These are phyloP conservation scores for Pythium apleroticum DNA, from an alignment of 352 stramenopile genomes.

Conservation along the genomic window DNA sequence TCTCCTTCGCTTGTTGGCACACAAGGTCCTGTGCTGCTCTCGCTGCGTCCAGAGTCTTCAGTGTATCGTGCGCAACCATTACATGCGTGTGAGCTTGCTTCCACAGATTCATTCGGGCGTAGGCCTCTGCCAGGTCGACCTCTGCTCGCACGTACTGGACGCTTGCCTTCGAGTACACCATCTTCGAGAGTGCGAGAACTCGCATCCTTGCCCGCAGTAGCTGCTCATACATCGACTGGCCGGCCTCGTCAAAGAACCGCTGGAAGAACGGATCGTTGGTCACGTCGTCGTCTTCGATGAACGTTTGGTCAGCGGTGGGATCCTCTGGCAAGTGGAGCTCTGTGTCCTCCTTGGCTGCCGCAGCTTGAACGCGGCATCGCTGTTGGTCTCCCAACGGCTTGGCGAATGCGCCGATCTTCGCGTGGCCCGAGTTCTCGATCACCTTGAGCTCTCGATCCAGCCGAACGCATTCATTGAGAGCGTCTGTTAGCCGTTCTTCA, in stretches of 20 bases:
- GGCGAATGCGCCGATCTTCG: conserved; percentile 54
- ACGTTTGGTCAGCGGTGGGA: conserved; percentile 19
- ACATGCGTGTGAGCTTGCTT: conserved; percentile 63
- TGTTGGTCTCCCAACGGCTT: conserved; percentile 40
- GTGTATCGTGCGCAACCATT: conserved; percentile 33
- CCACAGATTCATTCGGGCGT: conserved; percentile 62
- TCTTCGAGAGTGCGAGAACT: conserved; percentile 49
- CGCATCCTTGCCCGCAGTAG: conserved; percentile 58
- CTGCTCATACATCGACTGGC: conserved; percentile 56
- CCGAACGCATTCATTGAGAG: conserved; percentile 25
- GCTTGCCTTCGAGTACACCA: conserved; percentile 41
- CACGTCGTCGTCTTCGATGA: conserved; percentile 35
- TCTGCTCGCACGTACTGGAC: conserved; percentile 44
- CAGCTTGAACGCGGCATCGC: conserved; percentile 9
- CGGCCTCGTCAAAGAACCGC: conserved; percentile 61
- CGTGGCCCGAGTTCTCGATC: conserved; percentile 63
- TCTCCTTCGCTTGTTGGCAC: conserved; percentile 11
- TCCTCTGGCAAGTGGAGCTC: conserved; percentile 15
- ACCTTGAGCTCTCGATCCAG: conserved; percentile 58
- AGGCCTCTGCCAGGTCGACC: conserved; percentile 56
- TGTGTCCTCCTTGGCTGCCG: conserved; percentile 23
- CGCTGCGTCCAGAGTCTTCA: conserved; percentile 24
- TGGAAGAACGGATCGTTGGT: conserved; percentile 52
- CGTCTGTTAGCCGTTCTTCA: conserved; percentile 27
- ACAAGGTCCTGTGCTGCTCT: conserved; percentile 12